Evolutionary conservation across 192 early-diverging fungal genomes (phyloP), one percentile per base, ranked within the genome.

Genomic region (Podila horticola): DNA sequence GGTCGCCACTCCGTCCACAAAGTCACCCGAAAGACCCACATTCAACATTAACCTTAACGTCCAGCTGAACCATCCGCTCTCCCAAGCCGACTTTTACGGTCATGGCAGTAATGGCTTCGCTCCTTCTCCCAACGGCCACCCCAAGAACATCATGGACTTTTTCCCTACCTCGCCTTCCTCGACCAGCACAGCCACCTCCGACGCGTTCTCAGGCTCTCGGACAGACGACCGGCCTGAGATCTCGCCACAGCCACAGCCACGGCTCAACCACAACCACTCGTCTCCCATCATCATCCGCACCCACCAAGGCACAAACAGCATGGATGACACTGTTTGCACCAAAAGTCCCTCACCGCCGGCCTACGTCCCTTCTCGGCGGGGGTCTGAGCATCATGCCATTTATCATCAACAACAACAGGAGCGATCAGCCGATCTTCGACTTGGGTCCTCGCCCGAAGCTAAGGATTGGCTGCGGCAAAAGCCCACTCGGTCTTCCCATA

Each of bases 401-500:
- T 41, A 70, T 41, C 64, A 49, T 3, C 52, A 26, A 17, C 74
- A 66, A 66, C 74, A 77, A 62, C 67, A 70, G 11, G 68, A 63
- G 50, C 64, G n/a, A 6, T 59, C 58, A 31, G 64, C 61, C 8
- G 77, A 81, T 60, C 52, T 38, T 15, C 61, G 33, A 5, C 71
- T 81, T 15, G 77, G 77, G 3, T 72, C 77, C 13, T 81, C 77
- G 5, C 77, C 77, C 22, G 77, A 81, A 48, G 77, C 67, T 52
- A 81, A 69, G 58, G 77, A 81, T 62, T 81, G 77, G 77, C 66
- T 81, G 1, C 55, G 67, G 55, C 77, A 81, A 61, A 81, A 81
- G 26, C 77, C 77, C 11, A 81, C 67, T 0, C 66, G 77, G 8
- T 81, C 77, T 3, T 67, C 71, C 22, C 77, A 81, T 60, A 58